These are phyloP conservation scores for Syncephalastrum monosporum DNA, from an alignment of 371 early-diverging fungal genomes.

Conservation along the genomic window DNA sequence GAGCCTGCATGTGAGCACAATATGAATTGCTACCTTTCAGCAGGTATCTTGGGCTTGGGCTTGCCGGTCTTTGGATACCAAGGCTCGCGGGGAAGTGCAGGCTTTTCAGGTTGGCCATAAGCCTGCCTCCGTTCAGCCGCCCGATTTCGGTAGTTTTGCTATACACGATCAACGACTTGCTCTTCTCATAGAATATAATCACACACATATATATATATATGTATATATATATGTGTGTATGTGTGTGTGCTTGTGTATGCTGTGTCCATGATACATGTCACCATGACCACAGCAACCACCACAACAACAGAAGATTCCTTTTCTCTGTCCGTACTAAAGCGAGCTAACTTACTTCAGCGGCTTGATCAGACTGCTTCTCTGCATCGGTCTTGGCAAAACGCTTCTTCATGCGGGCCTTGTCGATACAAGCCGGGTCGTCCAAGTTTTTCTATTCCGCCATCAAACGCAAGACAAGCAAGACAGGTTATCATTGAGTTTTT, in stretches of 20 bases:
- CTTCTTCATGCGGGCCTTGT: slow-evolving; percentile 31
- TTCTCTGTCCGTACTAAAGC: too few relatives aligned
- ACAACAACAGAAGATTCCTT: too few relatives aligned
- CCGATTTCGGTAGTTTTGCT: slow-evolving; percentile 61
- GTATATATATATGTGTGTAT: background rate
- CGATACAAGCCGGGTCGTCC: slow-evolving; percentile 28
- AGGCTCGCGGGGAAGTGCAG: background rate
- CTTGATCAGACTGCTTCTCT: slow-evolving; percentile 23
- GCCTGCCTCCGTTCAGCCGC: slow-evolving; percentile 69
- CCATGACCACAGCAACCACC: too few relatives aligned
- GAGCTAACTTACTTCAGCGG: slow-evolving; percentile 23
- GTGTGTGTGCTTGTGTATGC: background rate
- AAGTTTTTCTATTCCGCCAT: slow-evolving; percentile 32
- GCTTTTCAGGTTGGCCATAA: slow-evolving; percentile 52
- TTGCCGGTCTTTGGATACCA: slow-evolving; percentile 1
- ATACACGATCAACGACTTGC: slow-evolving; percentile 9
- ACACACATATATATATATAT: too few relatives aligned
- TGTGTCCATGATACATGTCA: too few relatives aligned
- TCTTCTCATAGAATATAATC: too few relatives aligned
- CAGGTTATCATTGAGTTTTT: background rate
- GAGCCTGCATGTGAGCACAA: too few relatives aligned
- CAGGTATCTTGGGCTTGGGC: too few relatives aligned
- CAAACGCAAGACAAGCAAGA: background rate
- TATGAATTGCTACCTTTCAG: too few relatives aligned
- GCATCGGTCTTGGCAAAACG: slow-evolving; percentile 20